Conservation (phyloP, 768 basidiomycete species). For the Panus rudis region DNA sequence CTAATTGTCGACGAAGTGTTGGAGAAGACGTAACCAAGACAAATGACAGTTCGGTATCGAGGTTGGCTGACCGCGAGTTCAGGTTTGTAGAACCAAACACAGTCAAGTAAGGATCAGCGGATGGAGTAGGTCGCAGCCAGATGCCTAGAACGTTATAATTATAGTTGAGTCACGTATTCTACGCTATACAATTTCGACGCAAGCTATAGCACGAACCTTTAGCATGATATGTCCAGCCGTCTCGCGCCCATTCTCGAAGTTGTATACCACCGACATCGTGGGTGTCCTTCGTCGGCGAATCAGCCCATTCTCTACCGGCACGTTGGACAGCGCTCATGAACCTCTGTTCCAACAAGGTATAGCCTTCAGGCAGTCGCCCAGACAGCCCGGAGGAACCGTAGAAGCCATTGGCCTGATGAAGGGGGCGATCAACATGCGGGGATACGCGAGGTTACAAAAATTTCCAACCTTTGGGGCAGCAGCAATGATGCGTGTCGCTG, state of each 20-base stretch:
- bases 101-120: slow-evolving; percentile 56
- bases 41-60: slow-evolving; percentile 91
- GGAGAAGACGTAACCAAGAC: slow-evolving; percentile 64
- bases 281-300: slow-evolving; percentile 9
- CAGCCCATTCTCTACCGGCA: slow-evolving; percentile 33
- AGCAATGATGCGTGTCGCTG: slow-evolving; percentile 68
- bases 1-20: slow-evolving; percentile 40
- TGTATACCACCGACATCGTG: slow-evolving; percentile 37
- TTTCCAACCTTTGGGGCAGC: slow-evolving; percentile 72
- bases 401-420: slow-evolving; percentile 86
- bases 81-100: slow-evolving; percentile 94
- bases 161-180: not conserved
- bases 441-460: slow-evolving; percentile 2
- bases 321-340: slow-evolving; percentile 64
- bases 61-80: slow-evolving; percentile 82
- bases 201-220: slow-evolving; percentile 90
- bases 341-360: slow-evolving; percentile 78
- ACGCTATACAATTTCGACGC: not conserved
- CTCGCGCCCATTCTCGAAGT: slow-evolving; percentile 80
- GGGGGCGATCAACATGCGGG: not conserved
- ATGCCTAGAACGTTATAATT: slow-evolving; percentile 47
- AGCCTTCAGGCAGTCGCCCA: slow-evolving; percentile 91
- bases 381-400: slow-evolving; percentile 85
- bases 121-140: slow-evolving; percentile 64
- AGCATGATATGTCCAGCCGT: slow-evolving; percentile 97